These are phyloP conservation scores for Trametes maxima DNA, from an alignment of 768 basidiomycete genomes.

Conservation along the genomic window DNA sequence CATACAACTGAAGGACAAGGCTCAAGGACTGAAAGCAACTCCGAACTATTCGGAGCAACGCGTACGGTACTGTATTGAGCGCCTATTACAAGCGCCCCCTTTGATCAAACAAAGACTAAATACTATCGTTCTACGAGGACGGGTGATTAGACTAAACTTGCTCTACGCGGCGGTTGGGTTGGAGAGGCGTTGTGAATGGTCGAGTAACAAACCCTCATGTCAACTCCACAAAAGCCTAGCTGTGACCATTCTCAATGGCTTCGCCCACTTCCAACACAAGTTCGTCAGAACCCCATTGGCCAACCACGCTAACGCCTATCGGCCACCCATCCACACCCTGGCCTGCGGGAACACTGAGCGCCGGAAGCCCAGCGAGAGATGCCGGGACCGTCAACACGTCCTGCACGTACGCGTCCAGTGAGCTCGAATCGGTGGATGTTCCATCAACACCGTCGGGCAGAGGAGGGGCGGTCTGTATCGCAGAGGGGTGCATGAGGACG, in stretches of 20 bases:
- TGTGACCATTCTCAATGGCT: constrained; percentile 32
- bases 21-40: too few relatives aligned
- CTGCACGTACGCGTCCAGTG: constrained; percentile 74
- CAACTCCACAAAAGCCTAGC: neutral
- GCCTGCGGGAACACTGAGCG: constrained; percentile 69
- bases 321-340: constrained; percentile 68
- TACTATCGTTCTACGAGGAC: too few relatives aligned
- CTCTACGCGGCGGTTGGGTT: too few relatives aligned
- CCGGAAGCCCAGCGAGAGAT: constrained; percentile 86
- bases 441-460: constrained; percentile 36
- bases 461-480: constrained; percentile 80
- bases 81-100: too few relatives aligned
- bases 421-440: constrained; percentile 14
- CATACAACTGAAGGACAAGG: too few relatives aligned
- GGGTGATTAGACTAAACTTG: too few relatives aligned
- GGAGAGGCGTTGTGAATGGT: too few relatives aligned
- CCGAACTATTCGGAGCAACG: too few relatives aligned
- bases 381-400: constrained; percentile 93
- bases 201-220: too few relatives aligned
- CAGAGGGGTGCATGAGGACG: constrained; percentile 82
- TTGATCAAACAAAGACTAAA: too few relatives aligned
- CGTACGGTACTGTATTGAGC: too few relatives aligned
- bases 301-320: constrained; percentile 79
- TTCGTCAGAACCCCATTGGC: constrained; percentile 83
- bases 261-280: constrained; percentile 58